These are phyloP conservation scores for Simmondsia chinensis DNA, from an alignment of 148 eudicot genomes.

Conservation along the genomic window DNA sequence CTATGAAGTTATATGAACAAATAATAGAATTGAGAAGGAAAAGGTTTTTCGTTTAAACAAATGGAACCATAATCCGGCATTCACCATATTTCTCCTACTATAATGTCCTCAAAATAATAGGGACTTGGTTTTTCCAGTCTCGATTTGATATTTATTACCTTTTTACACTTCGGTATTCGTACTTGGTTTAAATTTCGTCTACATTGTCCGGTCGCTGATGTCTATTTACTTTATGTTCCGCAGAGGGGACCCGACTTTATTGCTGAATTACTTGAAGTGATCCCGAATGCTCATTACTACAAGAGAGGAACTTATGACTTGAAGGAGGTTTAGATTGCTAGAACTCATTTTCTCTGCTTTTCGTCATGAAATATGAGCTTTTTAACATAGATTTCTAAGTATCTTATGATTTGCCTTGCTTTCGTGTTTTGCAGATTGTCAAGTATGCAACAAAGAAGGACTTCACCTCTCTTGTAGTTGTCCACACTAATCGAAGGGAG, in stretches of 20 bases:
- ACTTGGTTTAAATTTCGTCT: neutral
- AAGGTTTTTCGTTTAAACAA: too few relatives aligned
- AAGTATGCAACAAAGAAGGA: conserved; percentile 77
- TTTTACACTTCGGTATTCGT: too few relatives aligned
- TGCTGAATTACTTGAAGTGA: conserved; percentile 53
- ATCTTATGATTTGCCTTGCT: neutral
- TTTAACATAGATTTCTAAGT: neutral
- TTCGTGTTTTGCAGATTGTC: conserved; percentile 46
- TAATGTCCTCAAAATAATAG: too few relatives aligned
- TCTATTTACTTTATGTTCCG: conserved; percentile 3
- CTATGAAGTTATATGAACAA: too few relatives aligned
- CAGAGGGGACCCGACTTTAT: conserved; percentile 96
- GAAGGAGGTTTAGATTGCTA: conserved; percentile 43
- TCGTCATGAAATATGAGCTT: neutral
- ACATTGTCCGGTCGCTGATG: neutral
- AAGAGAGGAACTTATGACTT: conserved; percentile 95
- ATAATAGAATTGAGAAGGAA: too few relatives aligned
- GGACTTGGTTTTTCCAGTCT: too few relatives aligned
- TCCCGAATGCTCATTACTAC: conserved; percentile 73
- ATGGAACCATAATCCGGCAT: too few relatives aligned
- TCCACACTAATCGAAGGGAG: conserved; percentile 88
- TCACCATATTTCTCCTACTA: too few relatives aligned
- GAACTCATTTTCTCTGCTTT: neutral
- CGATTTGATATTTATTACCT: too few relatives aligned
- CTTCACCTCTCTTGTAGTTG: conserved; percentile 76